Conservation (phyloP, 176 grass and related monocot genomes). For the Paspalum notatum region DNA sequence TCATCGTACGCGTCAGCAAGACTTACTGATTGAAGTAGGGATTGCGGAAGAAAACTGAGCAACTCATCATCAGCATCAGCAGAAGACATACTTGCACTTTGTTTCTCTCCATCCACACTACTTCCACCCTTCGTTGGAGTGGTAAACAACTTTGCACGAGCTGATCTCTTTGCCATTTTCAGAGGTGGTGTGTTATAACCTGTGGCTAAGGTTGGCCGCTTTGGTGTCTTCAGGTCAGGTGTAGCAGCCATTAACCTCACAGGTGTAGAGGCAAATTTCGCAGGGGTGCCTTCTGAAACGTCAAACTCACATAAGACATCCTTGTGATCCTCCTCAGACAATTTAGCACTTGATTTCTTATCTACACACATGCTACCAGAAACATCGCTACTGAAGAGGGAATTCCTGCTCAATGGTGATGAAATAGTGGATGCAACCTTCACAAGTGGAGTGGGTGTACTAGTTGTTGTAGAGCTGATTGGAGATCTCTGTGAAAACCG, state of each 20-base stretch:
- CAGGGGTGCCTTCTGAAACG: slow-evolving; percentile 64
- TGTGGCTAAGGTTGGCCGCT: slow-evolving; percentile 45
- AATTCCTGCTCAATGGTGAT: slow-evolving; percentile 33
- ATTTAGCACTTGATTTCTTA: background rate
- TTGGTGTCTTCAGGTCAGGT: slow-evolving; percentile 59
- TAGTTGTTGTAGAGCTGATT: background rate
- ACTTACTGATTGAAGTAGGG: slow-evolving; percentile 76
- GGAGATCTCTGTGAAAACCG: slow-evolving; percentile 56
- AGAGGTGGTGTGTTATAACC: slow-evolving; percentile 37
- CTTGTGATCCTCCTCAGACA: slow-evolving; percentile 25
- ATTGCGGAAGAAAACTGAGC: slow-evolving; percentile 72
- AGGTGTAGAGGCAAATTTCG: slow-evolving; percentile 65
- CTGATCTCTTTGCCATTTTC: slow-evolving; percentile 50
- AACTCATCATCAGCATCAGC: slow-evolving; percentile 37
- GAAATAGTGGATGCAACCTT: slow-evolving; percentile 10
- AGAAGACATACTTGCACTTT: slow-evolving; percentile 24
- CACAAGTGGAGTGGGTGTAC: background rate
- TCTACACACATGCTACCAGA: slow-evolving; percentile 2
- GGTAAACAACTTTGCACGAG: slow-evolving; percentile 71
- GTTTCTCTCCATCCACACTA: slow-evolving; percentile 29
- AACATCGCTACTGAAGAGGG: slow-evolving; percentile 16
- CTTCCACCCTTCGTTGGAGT: slow-evolving; percentile 62
- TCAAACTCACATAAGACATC: slow-evolving; percentile 20
- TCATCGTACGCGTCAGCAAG: background rate
- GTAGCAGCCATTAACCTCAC: slow-evolving; percentile 58